Evolutionary conservation across 2,329 filamentous ascomycete species (phyloP).

Genomic region (Rhynchosporium agropyri): DNA sequence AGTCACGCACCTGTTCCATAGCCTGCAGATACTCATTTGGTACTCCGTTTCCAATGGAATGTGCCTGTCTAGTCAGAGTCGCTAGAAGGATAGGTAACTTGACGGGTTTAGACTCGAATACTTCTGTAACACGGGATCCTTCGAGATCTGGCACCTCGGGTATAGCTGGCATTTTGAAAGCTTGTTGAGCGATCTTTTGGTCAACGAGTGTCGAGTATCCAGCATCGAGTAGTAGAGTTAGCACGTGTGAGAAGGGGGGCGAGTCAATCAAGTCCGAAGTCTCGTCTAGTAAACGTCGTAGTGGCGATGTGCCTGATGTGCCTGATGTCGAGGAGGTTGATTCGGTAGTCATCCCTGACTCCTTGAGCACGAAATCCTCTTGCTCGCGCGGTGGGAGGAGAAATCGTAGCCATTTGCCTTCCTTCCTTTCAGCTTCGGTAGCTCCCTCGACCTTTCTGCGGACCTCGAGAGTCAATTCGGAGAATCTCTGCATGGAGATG

Average conservation of each 20-base stretch:
- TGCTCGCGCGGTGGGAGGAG: conserved; percentile 78
- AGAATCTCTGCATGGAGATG: conserved; percentile 77
- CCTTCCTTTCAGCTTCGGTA: conserved; percentile 64
- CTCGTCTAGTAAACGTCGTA: conserved; percentile 89
- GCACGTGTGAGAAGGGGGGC: conserved; percentile 83
- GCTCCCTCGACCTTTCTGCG: conserved; percentile 82
- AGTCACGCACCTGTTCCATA: conserved; percentile 75
- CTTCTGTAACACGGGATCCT: conserved; percentile 50
- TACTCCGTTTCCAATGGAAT: conserved; percentile 80
- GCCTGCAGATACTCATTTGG: conserved; percentile 71
- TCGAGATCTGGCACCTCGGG: conserved; percentile 36
- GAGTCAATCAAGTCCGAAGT: conserved; percentile 96
- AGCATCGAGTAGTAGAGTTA: conserved; percentile 83
- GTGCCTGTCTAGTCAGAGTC: conserved; percentile 86
- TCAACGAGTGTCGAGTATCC: conserved; percentile 85
- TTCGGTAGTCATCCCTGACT: conserved; percentile 75
- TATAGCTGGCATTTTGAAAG: conserved; percentile 65
- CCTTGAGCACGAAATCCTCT: conserved; percentile 81
- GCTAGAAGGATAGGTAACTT: conserved; percentile 90
- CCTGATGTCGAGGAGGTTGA: conserved; percentile 47
- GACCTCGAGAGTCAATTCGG: conserved; percentile 79
- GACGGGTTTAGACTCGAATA: conserved; percentile 55
- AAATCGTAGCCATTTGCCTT: conserved; percentile 71
- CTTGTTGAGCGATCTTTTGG: conserved; percentile 74
- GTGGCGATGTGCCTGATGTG: conserved; percentile 46